Evolutionary conservation across 768 basidiomycete species (phyloP), one percentile per base, ranked within the genome.

Genomic region (Pulveroboletus sp.): DNA sequence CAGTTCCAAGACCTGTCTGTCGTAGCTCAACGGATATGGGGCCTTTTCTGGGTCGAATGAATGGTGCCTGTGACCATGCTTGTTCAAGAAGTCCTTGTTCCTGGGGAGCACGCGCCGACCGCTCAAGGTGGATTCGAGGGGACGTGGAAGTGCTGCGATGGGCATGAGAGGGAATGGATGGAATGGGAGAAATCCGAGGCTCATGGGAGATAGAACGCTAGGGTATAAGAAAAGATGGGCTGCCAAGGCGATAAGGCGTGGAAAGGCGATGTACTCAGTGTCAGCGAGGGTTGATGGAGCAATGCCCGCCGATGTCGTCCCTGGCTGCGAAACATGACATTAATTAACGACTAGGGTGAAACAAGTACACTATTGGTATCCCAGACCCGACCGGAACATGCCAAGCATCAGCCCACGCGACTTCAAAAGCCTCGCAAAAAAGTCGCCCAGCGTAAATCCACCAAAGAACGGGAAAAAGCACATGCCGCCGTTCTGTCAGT

Each of bases 1-100:
- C 87, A 86, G 69, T 59, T 88, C 85, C 37, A 89, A 69, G 47
- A 86, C 71, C 38, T 81, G 69, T 44, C 74, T 75, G 62, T 87
- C 82, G 63, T 88, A 89, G 24, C 80, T 83, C 33, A 86, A 62
- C 1, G 88, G 88, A 71, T 90, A 90, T 2, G 86, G 88, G 2
- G 84, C 88, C 70, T 89, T 88, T 63, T 86, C 84, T 35, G 74
- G 76, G 54, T 83, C 82, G 60, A 82, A 83, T 15, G 78, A 73
- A 62, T 89, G 88, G 51, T 84, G 82, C 47, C 73, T 74, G 41
- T 77, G 78, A 40, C 86, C 86, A 58, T 83, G 63, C 58, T 83
- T 85, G 56, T 68, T 62, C 38, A 76, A 60, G 61, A 85, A 86
- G 43, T 86, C 83, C 64, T 78, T 84, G 51, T 65, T 62, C 37